phyloP scores from a whole-genome alignment of 1,139 yeast species.

The Chernovozyma sophiae-reginae region DNA sequence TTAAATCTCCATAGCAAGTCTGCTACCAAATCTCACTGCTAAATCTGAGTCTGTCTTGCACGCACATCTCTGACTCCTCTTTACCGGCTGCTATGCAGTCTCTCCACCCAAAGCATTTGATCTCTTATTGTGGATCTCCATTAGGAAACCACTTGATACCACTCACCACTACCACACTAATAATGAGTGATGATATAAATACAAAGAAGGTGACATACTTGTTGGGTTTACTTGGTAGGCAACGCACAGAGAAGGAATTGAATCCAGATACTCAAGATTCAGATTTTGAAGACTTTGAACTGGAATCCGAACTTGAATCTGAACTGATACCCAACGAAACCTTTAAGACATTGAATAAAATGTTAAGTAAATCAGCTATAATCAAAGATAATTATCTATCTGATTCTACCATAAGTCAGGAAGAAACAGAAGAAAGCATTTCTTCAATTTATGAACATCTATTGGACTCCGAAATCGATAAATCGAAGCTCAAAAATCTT shows the following conservation, averaged over 20 bases:
- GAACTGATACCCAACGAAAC: neutral
- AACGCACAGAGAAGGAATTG: slow-evolving; percentile 8
- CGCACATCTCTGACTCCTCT: too few species aligned
- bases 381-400: slow-evolving; percentile 17
- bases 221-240: slow-evolving; percentile 13
- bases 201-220: slow-evolving; percentile 15
- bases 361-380: slow-evolving; percentile 13
- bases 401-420: slow-evolving; percentile 39
- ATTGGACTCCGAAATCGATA: slow-evolving; percentile 14
- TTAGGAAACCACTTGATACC: too few species aligned
- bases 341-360: slow-evolving; percentile 3
- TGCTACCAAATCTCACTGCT: too few species aligned
- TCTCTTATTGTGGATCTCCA: too few species aligned
- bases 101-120: too few species aligned
- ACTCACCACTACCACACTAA: too few species aligned
- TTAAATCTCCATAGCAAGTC: too few species aligned
- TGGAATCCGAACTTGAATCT: neutral
- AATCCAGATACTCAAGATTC: slow-evolving; percentile 2
- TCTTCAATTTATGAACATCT: slow-evolving; percentile 21
- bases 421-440: slow-evolving; percentile 36
- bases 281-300: slow-evolving; percentile 14
- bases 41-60: too few species aligned
- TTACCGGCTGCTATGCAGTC: too few species aligned
- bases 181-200: slow-evolving; percentile 7
- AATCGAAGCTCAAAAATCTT: slow-evolving; percentile 11